Percentiles rank a stretch among this genome's conserved stretches.
phyloP scores from a whole-genome alignment of 2,329 filamentous ascomycete species.

The Scolecobasidium constrictum region DNA sequence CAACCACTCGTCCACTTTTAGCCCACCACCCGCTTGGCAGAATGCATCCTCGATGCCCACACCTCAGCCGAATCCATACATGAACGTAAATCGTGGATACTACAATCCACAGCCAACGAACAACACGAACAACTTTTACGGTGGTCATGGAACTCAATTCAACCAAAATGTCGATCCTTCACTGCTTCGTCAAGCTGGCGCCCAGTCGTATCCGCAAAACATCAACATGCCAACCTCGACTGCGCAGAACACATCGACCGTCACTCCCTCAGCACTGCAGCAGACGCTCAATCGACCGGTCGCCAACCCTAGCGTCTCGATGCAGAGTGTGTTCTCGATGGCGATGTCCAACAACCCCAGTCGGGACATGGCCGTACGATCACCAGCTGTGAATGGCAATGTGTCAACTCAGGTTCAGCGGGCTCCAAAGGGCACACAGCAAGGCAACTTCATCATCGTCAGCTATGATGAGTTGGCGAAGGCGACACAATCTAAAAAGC shows the following conservation, averaged over 20 bases:
- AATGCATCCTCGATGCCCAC: not conserved
- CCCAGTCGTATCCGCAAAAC: too few relatives aligned
- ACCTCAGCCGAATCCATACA: not conserved
- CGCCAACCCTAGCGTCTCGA: not conserved
- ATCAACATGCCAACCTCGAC: too few relatives aligned
- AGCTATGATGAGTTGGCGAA: slow-evolving; percentile 29
- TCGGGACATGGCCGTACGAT: not conserved
- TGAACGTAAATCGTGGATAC: not conserved
- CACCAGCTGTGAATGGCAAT: not conserved
- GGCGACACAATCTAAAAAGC: slow-evolving; percentile 31
- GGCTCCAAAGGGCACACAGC: slow-evolving; percentile 2
- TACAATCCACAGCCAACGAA: not conserved
- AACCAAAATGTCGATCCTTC: not conserved
- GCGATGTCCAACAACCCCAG: not conserved
- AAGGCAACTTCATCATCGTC: slow-evolving; percentile 27
- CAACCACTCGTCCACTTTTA: not conserved
- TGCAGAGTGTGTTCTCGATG: not conserved
- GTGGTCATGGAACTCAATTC: not conserved
- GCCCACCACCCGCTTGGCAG: not conserved
- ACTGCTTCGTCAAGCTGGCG: not conserved
- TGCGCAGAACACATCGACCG: too few relatives aligned
- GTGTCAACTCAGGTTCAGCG: not conserved
- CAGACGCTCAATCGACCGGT: not conserved
- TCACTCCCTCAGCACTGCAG: not conserved
- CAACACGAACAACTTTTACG: not conserved